These are phyloP conservation scores for Ceratocystis alfenasii DNA, from an alignment of 2,329 filamentous ascomycete species.

Conservation along the genomic window DNA sequence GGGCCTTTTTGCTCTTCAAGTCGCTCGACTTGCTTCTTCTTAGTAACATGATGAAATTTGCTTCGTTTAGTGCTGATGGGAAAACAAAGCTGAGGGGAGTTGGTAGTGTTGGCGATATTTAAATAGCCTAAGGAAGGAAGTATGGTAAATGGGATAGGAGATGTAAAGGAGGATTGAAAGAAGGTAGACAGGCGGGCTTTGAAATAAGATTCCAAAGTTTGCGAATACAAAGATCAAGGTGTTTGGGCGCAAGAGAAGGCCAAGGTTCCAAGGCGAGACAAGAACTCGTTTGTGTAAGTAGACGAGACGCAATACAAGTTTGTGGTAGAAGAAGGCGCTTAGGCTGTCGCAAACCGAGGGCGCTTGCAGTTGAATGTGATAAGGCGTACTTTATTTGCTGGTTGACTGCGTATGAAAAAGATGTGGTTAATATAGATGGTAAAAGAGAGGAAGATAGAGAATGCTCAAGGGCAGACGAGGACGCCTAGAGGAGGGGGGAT, in stretches of 20 bases:
- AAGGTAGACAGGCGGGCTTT: neutral
- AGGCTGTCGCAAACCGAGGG: constrained; percentile 9
- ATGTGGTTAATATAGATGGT: neutral
- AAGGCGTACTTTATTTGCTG: neutral
- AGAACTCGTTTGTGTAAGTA: neutral
- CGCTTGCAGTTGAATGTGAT: constrained; percentile 3
- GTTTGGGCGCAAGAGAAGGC: neutral
- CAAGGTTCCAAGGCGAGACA: neutral
- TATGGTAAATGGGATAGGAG: no score
- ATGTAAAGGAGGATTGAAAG: neutral
- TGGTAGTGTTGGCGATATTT: neutral
- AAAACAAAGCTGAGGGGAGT: neutral
- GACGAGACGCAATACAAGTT: neutral
- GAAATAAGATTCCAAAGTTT: neutral
- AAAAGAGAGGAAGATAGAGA: neutral
- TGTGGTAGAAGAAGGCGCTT: constrained; percentile 4
- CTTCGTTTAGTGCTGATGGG: neutral
- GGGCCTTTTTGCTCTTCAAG: constrained; percentile 50
- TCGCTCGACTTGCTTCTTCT: constrained; percentile 58
- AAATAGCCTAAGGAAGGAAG: neutral
- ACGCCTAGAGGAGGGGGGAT: neutral
- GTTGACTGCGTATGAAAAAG: neutral
- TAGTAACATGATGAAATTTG: constrained; percentile 47
- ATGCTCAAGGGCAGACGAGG: neutral
- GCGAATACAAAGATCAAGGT: neutral